These are phyloP conservation scores for Ceratocystis variospora DNA, from an alignment of 2,329 filamentous ascomycete genomes.

Conservation along the genomic window DNA sequence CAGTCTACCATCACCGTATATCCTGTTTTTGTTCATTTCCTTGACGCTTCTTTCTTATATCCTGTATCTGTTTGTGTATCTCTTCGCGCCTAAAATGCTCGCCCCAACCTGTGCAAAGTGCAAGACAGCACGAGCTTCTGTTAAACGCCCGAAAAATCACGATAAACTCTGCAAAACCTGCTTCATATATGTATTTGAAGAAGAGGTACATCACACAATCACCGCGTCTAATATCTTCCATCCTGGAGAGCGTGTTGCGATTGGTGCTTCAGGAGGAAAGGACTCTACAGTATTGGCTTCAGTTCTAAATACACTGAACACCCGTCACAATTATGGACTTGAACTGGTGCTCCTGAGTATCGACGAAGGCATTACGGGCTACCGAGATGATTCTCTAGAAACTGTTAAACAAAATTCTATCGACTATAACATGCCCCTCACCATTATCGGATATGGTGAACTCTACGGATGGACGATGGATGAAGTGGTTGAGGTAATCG, in stretches of 20 bases:
- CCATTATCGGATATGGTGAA: slow-evolving; percentile 84
- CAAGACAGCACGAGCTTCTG: slow-evolving; percentile 62
- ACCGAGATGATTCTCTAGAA: slow-evolving; percentile 88
- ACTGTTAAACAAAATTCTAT: slow-evolving; percentile 88
- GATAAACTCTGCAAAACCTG: slow-evolving; percentile 84
- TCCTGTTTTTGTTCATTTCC: background rate
- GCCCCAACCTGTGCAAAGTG: slow-evolving; percentile 66
- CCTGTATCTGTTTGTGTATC: background rate
- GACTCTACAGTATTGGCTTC: slow-evolving; percentile 93
- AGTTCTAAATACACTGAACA: slow-evolving; percentile 86
- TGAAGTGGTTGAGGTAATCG: slow-evolving; percentile 87
- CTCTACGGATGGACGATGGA: slow-evolving; percentile 99
- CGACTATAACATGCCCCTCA: slow-evolving; percentile 82
- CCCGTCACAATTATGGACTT: slow-evolving; percentile 73
- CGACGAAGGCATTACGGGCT: slow-evolving; percentile 94
- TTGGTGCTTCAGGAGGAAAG: slow-evolving; percentile 92
- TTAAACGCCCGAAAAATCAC: slow-evolving; percentile 88
- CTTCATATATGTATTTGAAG: slow-evolving; percentile 78
- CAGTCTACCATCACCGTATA: too few species aligned
- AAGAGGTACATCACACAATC: slow-evolving; percentile 89
- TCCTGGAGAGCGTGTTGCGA: slow-evolving; percentile 74
- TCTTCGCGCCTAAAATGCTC: slow-evolving; percentile 43
- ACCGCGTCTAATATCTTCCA: slow-evolving; percentile 65
- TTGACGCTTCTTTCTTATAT: background rate
- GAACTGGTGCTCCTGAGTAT: slow-evolving; percentile 80